Evolutionary conservation across 2,329 filamentous ascomycete genomes (phyloP).

Genomic region (Myriosclerotinia curreyana): DNA sequence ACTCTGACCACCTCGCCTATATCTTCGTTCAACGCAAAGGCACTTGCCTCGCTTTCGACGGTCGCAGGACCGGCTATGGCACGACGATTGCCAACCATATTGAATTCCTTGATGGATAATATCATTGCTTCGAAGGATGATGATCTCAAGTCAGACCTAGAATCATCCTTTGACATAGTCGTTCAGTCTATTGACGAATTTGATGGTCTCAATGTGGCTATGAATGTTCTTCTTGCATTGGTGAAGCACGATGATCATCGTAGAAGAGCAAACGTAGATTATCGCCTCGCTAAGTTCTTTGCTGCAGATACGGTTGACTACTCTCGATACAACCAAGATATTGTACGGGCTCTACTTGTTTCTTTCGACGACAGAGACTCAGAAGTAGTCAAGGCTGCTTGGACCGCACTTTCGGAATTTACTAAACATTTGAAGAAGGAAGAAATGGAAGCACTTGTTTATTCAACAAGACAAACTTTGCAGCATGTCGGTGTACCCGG

Average conservation of each 20-base stretch:
- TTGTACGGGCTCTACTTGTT: constrained; percentile 84
- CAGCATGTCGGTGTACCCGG: constrained; percentile 87
- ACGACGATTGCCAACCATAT: constrained; percentile 79
- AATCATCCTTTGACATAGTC: constrained; percentile 81
- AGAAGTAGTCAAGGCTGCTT: constrained; percentile 84
- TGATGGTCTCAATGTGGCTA: constrained; percentile 90
- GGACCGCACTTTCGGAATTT: constrained; percentile 81
- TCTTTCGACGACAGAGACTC: constrained; percentile 85
- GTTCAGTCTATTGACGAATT: constrained; percentile 91
- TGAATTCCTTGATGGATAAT: constrained; percentile 93
- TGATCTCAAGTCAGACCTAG: constrained; percentile 68
- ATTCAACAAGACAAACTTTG: constrained; percentile 80
- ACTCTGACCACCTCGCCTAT: constrained; percentile 89
- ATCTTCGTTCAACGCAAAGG: constrained; percentile 89
- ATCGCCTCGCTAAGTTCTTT: constrained; percentile 85
- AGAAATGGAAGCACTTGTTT: constrained; percentile 92
- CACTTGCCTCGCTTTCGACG: constrained; percentile 85
- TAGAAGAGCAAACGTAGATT: constrained; percentile 72
- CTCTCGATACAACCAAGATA: constrained; percentile 92
- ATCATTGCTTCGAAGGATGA: constrained; percentile 76
- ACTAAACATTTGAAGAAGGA: constrained; percentile 91
- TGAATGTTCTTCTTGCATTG: constrained; percentile 86
- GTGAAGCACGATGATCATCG: constrained; percentile 91
- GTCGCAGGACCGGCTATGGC: constrained; percentile 92
- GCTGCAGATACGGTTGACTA: constrained; percentile 77